Percentiles rank a stretch among this genome's conserved stretches.
phyloP scores from a whole-genome alignment of 2,329 filamentous ascomycete species.

The Grosmannia serpens region DNA sequence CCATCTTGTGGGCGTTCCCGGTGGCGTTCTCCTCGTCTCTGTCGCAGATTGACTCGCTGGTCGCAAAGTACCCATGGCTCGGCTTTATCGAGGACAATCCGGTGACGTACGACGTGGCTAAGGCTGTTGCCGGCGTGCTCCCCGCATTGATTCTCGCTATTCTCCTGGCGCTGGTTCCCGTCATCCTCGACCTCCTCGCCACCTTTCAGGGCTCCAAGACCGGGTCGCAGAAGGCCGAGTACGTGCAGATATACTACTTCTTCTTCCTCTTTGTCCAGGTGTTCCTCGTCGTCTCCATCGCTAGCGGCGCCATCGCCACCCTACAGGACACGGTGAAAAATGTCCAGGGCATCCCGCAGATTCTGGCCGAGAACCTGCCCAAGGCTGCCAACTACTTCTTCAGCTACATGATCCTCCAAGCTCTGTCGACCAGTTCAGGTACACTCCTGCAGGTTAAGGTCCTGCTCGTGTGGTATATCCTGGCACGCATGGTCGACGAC shows the following conservation, averaged over 20 bases:
- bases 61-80: slow-evolving; percentile 55
- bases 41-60: slow-evolving; percentile 63
- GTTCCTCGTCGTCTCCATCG: slow-evolving; percentile 84
- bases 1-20: slow-evolving; percentile 81
- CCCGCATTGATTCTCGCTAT: slow-evolving; percentile 67
- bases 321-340: slow-evolving; percentile 46
- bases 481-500: slow-evolving; percentile 71
- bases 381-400: slow-evolving; percentile 94
- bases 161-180: slow-evolving; percentile 68
- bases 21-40: slow-evolving; percentile 79
- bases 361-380: slow-evolving; percentile 70
- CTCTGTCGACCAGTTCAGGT: slow-evolving; percentile 79
- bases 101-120: slow-evolving; percentile 48
- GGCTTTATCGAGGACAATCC: slow-evolving; percentile 51
- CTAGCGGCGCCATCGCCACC: slow-evolving; percentile 54
- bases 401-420: slow-evolving; percentile 94
- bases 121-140: slow-evolving; percentile 69
- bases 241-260: slow-evolving; percentile 91
- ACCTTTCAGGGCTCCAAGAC: slow-evolving; percentile 71
- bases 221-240: slow-evolving; percentile 63
- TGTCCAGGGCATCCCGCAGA: slow-evolving; percentile 54
- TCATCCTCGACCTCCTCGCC: slow-evolving; percentile 65
- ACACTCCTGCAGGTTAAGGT: slow-evolving; percentile 75
- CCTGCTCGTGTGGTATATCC: slow-evolving; percentile 68
- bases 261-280: slow-evolving; percentile 88